phyloP scores from a whole-genome alignment of 2,329 filamentous ascomycete genomes.

The Teratosphaeria pseudoeucalypti region DNA sequence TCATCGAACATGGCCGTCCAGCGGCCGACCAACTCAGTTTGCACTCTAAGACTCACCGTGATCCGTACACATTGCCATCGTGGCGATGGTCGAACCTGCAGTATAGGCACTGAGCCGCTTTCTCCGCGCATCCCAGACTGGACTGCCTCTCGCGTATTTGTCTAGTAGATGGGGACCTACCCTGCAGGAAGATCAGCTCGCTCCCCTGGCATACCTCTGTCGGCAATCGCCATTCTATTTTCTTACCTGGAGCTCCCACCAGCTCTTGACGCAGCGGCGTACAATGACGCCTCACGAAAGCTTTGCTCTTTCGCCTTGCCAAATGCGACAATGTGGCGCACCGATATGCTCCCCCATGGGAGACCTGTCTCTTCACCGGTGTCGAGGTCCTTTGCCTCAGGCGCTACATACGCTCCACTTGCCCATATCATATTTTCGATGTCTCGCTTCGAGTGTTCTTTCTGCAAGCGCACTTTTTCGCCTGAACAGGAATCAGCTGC shows the following conservation, averaged over 20 bases:
- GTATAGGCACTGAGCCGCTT: not conserved
- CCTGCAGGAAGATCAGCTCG: conserved; percentile 19
- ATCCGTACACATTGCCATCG: not conserved
- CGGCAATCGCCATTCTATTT: conserved; percentile 7
- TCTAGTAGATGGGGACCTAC: conserved; percentile 31
- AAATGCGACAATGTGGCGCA: conserved; percentile 41
- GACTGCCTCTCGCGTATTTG: conserved; percentile 28
- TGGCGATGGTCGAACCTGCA: not conserved
- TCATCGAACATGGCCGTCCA: not conserved
- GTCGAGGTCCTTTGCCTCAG: conserved; percentile 47
- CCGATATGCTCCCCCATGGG: conserved; percentile 61
- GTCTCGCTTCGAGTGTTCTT: conserved; percentile 55
- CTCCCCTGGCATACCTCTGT: conserved; percentile 5
- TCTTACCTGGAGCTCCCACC: conserved; percentile 31
- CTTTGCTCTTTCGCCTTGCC: conserved; percentile 36
- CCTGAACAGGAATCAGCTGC: conserved; percentile 36
- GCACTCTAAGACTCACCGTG: not conserved
- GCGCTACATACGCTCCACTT: conserved; percentile 53
- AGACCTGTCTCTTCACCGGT: conserved; percentile 51
- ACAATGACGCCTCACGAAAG: conserved; percentile 31
- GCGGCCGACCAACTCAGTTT: not conserved
- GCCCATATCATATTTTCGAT: conserved; percentile 54
- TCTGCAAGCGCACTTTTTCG: conserved; percentile 58
- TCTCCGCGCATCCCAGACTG: conserved; percentile 17
- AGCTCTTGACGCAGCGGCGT: conserved; percentile 26